phyloP scores from a whole-genome alignment of 306 rosid genomes.

The Datisca glomerata region DNA sequence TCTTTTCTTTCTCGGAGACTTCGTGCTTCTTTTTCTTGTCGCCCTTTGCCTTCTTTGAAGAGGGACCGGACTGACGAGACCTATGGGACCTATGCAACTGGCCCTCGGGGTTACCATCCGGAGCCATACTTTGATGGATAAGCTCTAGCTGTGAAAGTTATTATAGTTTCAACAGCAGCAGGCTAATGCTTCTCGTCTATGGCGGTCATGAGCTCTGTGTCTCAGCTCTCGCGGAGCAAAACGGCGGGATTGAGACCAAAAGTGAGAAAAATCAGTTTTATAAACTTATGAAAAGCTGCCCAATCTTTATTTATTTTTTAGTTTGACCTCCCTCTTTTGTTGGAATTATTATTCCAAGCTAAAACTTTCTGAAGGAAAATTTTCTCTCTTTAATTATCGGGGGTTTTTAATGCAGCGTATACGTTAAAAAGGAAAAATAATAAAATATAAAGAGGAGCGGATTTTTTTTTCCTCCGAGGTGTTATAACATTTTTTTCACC shows the following conservation, averaged over 20 bases:
- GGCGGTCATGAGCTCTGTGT: slow-evolving; percentile 1
- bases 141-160: neutral
- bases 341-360: neutral
- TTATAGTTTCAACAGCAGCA: neutral
- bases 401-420: no score
- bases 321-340: neutral
- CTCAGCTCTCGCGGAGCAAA: neutral
- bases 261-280: no score
- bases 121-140: slow-evolving; percentile 35
- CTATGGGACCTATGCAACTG: slow-evolving; percentile 74
- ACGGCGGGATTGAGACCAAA: no score
- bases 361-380: no score
- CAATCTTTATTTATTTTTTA: neutral
- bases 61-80: slow-evolving; percentile 57
- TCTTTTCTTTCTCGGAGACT: slow-evolving; percentile 25
- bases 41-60: slow-evolving; percentile 29
- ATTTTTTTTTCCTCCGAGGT: no score
- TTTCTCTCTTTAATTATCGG: no score
- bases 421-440: no score
- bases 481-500: no score
- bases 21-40: slow-evolving; percentile 37
- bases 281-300: neutral
- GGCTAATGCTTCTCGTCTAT: neutral
- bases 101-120: slow-evolving; percentile 30
- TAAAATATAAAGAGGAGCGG: no score